Conservation (phyloP, 768 basidiomycete species). For the Gautieria morchelliformis region DNA sequence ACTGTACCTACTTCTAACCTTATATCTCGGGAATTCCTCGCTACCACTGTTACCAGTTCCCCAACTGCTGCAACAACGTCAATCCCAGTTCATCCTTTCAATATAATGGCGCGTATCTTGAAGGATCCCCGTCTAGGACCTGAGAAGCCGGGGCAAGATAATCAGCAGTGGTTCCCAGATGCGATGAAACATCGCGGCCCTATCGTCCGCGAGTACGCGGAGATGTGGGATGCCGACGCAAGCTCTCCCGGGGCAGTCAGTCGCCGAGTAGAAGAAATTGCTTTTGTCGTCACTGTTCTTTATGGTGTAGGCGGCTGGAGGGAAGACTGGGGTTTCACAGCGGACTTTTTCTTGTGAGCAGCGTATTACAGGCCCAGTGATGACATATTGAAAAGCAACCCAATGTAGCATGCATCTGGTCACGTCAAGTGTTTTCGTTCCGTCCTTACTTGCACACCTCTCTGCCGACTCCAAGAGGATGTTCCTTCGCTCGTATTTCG, state of each 20-base stretch:
- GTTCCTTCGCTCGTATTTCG: constrained; percentile 52
- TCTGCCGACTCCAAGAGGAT: constrained; percentile 34
- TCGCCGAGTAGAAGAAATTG: constrained; percentile 54
- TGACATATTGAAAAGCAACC: constrained; percentile 6
- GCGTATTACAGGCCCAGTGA: neutral
- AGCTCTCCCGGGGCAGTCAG: constrained; percentile 24
- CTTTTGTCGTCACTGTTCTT: constrained; percentile 44
- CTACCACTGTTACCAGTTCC: constrained; percentile 12
- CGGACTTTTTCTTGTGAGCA: constrained; percentile 49
- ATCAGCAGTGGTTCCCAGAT: neutral
- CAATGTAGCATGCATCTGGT: constrained; percentile 48
- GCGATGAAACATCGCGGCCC: constrained; percentile 15
- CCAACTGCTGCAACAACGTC: neutral
- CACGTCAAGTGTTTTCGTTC: constrained; percentile 55
- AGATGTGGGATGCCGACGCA: constrained; percentile 11
- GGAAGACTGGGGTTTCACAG: constrained; percentile 32
- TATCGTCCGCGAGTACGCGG: constrained; percentile 9
- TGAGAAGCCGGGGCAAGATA: constrained; percentile 1
- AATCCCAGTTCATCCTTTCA: constrained; percentile 34
- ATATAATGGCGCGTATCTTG: constrained; percentile 45
- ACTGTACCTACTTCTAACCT: constrained; percentile 25
- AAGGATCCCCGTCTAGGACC: constrained; percentile 28
- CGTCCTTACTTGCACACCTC: constrained; percentile 33
- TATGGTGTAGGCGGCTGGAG: constrained; percentile 50
- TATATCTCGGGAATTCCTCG: constrained; percentile 18